These are phyloP conservation scores for Amanita muscaria DNA, from an alignment of 768 basidiomycete genomes.

Conservation along the genomic window DNA sequence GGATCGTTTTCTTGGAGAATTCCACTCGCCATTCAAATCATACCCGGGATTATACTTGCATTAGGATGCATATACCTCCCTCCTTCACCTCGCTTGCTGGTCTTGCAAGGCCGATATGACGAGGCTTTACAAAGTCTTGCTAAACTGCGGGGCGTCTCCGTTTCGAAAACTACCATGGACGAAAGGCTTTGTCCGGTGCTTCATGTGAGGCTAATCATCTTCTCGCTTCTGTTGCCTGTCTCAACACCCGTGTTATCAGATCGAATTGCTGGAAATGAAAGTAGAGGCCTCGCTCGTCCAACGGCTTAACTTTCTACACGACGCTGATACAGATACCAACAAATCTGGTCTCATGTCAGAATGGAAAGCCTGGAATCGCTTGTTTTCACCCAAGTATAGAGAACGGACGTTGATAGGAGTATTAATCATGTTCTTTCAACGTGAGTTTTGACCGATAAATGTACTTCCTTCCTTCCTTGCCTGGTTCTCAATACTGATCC, in stretches of 20 bases:
- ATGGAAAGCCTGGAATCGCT: slow-evolving; percentile 40
- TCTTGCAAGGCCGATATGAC: slow-evolving; percentile 42
- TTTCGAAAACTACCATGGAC: slow-evolving; percentile 38
- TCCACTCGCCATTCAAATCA: slow-evolving; percentile 62
- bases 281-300: slow-evolving; percentile 51
- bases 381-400: slow-evolving; percentile 47
- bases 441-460: too few relatives aligned
- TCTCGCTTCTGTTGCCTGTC: not conserved
- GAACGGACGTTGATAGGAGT: slow-evolving; percentile 62
- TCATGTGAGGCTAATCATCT: not conserved
- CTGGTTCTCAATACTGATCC: too few relatives aligned
- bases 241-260: slow-evolving; percentile 23
- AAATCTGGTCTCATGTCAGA: slow-evolving; percentile 24
- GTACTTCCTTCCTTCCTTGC: too few relatives aligned
- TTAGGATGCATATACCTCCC: slow-evolving; percentile 54
- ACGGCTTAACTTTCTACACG: slow-evolving; percentile 14
- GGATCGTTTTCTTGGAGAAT: slow-evolving; percentile 69
- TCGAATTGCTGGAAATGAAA: slow-evolving; percentile 72
- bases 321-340: slow-evolving; percentile 5
- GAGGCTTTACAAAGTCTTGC: slow-evolving; percentile 55
- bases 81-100: slow-evolving; percentile 52
- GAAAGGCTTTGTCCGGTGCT: slow-evolving; percentile 4
- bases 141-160: slow-evolving; percentile 35
- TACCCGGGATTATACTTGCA: slow-evolving; percentile 60
- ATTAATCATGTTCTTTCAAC: slow-evolving; percentile 77